Conservation (phyloP, 208 protist genomes). For the Acanthamoeba culbertsoni region DNA sequence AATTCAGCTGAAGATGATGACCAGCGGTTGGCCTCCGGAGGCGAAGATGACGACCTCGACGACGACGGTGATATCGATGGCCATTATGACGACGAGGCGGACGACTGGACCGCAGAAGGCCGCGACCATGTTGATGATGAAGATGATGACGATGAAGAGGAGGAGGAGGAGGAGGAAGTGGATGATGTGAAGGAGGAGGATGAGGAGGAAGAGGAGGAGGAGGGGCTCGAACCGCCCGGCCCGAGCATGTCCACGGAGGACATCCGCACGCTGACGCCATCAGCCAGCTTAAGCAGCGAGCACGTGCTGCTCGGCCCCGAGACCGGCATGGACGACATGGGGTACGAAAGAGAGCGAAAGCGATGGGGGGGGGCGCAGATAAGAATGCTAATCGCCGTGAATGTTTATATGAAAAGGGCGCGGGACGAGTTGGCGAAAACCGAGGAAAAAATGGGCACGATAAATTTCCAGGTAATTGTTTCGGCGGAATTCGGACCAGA, state of each 20-base stretch:
- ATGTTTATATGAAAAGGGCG: neutral
- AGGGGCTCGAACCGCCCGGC: neutral
- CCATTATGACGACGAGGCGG: neutral
- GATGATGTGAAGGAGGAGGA: no score
- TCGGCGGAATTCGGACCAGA: no score
- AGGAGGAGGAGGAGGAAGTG: no score
- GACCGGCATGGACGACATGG: neutral
- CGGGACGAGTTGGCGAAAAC: neutral
- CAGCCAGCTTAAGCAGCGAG: neutral
- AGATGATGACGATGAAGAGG: no score
- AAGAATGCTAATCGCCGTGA: neutral
- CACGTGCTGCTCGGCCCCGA: neutral
- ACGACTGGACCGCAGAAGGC: neutral
- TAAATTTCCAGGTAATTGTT: neutral
- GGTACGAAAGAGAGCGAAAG: neutral
- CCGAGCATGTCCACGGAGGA: neutral
- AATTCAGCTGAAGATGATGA: no score
- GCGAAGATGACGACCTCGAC: neutral
- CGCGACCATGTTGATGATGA: no score
- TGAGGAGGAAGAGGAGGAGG: neutral
- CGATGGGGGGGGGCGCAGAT: neutral
- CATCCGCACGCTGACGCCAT: neutral
- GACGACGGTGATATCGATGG: neutral
- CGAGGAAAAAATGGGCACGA: neutral
- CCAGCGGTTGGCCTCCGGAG: no score